Evolutionary conservation across 306 rosid species (phyloP), one percentile per base, ranked within the genome.

Genomic region (Carpinus fangiana): DNA sequence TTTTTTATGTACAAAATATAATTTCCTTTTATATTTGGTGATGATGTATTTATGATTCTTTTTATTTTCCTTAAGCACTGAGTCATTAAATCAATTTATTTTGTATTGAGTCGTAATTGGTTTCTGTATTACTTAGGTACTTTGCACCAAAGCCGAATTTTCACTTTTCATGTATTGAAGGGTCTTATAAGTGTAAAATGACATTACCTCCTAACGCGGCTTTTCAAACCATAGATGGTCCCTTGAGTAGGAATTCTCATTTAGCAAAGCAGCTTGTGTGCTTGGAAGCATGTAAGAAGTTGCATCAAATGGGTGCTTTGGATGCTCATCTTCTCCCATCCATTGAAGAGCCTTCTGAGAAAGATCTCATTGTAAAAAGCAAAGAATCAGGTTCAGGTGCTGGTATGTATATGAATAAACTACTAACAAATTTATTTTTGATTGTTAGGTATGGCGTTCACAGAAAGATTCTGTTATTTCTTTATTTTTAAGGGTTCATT

Each of bases 201-300:
- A 81, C 54, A 43, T 83, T 93, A 60, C 98, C 99, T 79, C 88
- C 93, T 76, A 91, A 87, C 85, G 93, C 96, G 20, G 85, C 97
- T 82, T 85, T 95, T 76, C 93, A 90, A 82, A 77, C 85, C 31
- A 69, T 92, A 52, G 87, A 82, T 48, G 96, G 98, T 84, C 93
- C 98, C 73, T 55, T 46, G 11, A 80, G 92, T 81, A 86, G 78
- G 82, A 89, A 81, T 70, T 57, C 79, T 51, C 84, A 86, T 75
- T 73, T 86, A 73, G 89, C 98, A 43, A 95, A 82, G 87, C 89
- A 82, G 85, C 95, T 89, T 70, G 98, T 80, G 50, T 92, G 98
- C 86, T 86, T 95, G 72, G 98, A 95, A 86, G 98, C 97, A 69
- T 95, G 98, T 86, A 90, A 92, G 84, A 84, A 87, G 89, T 86